phyloP scores from a whole-genome alignment of 2,329 filamentous ascomycete genomes.

The Diatrype stigma region DNA sequence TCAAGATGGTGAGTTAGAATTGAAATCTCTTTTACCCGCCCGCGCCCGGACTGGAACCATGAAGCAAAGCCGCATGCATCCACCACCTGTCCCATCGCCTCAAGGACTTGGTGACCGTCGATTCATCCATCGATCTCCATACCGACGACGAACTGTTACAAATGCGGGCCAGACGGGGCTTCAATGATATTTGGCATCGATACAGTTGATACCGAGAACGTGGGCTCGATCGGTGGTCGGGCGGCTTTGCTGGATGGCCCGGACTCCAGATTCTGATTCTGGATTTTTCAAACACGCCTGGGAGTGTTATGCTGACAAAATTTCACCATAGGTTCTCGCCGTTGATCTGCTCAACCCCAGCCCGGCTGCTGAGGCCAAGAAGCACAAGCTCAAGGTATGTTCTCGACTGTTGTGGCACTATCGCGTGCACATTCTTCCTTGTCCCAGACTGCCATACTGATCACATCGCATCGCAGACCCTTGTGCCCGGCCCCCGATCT shows the following conservation, averaged over 20 bases:
- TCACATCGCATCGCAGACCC: conserved; percentile 53
- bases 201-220: background rate
- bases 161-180: too few species aligned
- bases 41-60: conserved; percentile 4
- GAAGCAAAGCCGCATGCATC: conserved; percentile 5
- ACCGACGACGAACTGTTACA: background rate
- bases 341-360: conserved; percentile 99
- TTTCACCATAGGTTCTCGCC: conserved; percentile 81
- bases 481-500: conserved; percentile 93
- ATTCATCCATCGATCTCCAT: background rate
- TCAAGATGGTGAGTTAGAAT: conserved; percentile 64
- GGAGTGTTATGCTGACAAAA: conserved; percentile 43
- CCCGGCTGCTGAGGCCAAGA: conserved; percentile 95
- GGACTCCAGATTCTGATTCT: background rate
- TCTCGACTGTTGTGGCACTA: too few species aligned
- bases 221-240: background rate
- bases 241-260: background rate
- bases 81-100: too few species aligned
- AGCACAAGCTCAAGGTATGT: conserved; percentile 99
- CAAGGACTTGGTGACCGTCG: too few species aligned
- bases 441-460: too few species aligned
- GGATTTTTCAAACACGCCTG: conserved; percentile 7
- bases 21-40: conserved; percentile 3
- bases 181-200: background rate
- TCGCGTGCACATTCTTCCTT: too few species aligned